Evolutionary conservation across 1,284 basidiomycete species (phyloP).

Genomic region (Sporisorium reilianum): DNA sequence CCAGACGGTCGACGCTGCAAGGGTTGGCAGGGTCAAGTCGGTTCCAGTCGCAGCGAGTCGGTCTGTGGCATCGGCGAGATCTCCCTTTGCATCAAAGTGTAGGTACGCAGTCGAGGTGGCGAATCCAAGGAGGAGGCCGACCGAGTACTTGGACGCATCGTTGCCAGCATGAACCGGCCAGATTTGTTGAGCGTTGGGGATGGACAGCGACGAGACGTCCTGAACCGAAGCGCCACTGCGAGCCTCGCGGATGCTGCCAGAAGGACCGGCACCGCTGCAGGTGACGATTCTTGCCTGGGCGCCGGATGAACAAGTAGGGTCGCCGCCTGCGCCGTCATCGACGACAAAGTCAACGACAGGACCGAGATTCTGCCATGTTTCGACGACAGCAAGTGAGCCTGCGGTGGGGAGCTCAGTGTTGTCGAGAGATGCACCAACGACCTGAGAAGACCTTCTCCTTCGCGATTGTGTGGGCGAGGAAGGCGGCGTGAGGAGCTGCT

Average conservation of each 20-base stretch:
- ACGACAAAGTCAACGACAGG: conserved; percentile 88
- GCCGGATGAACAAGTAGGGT: conserved; percentile 25
- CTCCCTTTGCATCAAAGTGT: conserved; percentile 26
- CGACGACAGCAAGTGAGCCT: conserved; percentile 21
- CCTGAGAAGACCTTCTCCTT: conserved; percentile 21
- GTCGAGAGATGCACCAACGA: conserved; percentile 3
- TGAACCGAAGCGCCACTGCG: conserved; percentile 87
- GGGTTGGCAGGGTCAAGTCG: conserved; percentile 12
- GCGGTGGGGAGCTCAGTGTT: conserved; percentile 17
- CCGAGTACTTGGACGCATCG: conserved; percentile 15
- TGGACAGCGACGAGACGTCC: conserved; percentile 70
- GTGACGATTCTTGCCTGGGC: conserved; percentile 83
- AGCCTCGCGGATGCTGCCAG: conserved; percentile 84
- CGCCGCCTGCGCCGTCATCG: conserved; percentile 77
- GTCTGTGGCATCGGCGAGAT: conserved; percentile 37
- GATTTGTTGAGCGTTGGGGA: conserved; percentile 30
- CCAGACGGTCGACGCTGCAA: conserved; percentile 19
- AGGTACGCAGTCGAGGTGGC: conserved; percentile 37
- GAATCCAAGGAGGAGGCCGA: conserved; percentile 28
- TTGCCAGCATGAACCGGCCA: conserved; percentile 34
- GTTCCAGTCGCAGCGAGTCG: conserved; percentile 15
- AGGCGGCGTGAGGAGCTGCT: conserved; percentile 42
- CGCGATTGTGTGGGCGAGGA: conserved; percentile 41
- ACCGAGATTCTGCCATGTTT: conserved; percentile 73
- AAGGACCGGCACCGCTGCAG: conserved; percentile 85